Conservation (phyloP, 257 asterid genomes). For the Euphrasia confusa region DNA sequence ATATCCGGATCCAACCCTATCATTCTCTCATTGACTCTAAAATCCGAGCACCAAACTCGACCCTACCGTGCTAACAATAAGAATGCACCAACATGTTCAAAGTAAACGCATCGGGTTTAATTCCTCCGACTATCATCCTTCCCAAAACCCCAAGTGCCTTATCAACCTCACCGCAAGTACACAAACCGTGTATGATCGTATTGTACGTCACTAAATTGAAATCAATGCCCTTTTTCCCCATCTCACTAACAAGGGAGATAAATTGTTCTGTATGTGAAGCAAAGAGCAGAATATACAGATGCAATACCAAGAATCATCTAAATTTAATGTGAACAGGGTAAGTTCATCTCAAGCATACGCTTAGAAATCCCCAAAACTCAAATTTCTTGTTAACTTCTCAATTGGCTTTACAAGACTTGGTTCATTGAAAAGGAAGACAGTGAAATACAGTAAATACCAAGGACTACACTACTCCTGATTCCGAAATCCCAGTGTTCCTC, state of each 20-base stretch:
- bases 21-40: slow-evolving; percentile 39
- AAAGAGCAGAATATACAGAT: slow-evolving; percentile 30
- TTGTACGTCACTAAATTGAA: slow-evolving; percentile 61
- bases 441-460: too few relatives aligned
- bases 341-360: too few relatives aligned
- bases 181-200: slow-evolving; percentile 54
- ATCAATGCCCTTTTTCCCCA: slow-evolving; percentile 50
- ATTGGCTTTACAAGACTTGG: too few relatives aligned
- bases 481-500: too few relatives aligned
- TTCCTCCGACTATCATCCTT: slow-evolving; percentile 56
- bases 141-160: slow-evolving; percentile 49
- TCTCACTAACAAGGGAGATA: slow-evolving; percentile 38
- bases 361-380: too few relatives aligned
- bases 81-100: slow-evolving; percentile 54
- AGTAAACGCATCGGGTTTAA: slow-evolving; percentile 52
- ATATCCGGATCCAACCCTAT: slow-evolving; percentile 48
- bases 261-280: too few relatives aligned
- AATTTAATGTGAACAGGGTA: too few relatives aligned
- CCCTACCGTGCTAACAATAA: slow-evolving; percentile 49
- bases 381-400: too few relatives aligned
- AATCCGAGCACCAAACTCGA: slow-evolving; percentile 42
- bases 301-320: too few relatives aligned
- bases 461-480: too few relatives aligned
- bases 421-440: too few relatives aligned
- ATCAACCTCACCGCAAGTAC: slow-evolving; percentile 40